Percentiles rank a stretch among this genome's conserved stretches.
phyloP scores from a whole-genome alignment of 495 filamentous ascomycete species.

The Xylaria palmicola region DNA sequence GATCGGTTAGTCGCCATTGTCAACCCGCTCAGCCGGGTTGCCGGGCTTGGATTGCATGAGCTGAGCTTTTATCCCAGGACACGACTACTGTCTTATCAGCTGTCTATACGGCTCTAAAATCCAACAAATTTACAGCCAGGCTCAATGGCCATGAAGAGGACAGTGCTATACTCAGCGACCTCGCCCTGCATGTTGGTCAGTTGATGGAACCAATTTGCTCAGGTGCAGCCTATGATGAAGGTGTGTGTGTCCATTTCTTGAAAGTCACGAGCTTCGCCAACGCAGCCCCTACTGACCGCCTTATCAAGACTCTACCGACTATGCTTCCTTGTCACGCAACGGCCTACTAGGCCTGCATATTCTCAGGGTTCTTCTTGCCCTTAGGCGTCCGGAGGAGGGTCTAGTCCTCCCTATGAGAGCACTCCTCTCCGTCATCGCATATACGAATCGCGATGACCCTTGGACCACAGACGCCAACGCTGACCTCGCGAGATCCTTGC shows the following conservation, averaged over 20 bases:
- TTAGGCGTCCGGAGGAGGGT: not conserved
- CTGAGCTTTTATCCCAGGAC: slow-evolving; percentile 17
- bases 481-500: slow-evolving; percentile 42
- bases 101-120: slow-evolving; percentile 11
- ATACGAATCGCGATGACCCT: slow-evolving; percentile 49
- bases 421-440: slow-evolving; percentile 41
- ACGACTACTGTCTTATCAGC: slow-evolving; percentile 15
- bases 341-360: slow-evolving; percentile 20
- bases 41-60: not conserved
- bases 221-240: slow-evolving; percentile 20
- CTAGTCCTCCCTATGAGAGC: slow-evolving; percentile 19
- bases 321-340: slow-evolving; percentile 16
- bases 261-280: not conserved
- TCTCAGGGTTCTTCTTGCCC: slow-evolving; percentile 11
- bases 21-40: not conserved
- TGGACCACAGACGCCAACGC: slow-evolving; percentile 53
- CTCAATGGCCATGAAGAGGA: not conserved
- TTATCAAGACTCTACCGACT: slow-evolving; percentile 23
- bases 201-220: slow-evolving; percentile 24
- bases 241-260: not conserved
- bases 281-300: not conserved
- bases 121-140: not conserved
- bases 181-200: slow-evolving; percentile 16
- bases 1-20: not conserved
- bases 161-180: not conserved